These are phyloP conservation scores for Penicillium sp. DNA, from an alignment of 2,329 filamentous ascomycete species.

Conservation along the genomic window DNA sequence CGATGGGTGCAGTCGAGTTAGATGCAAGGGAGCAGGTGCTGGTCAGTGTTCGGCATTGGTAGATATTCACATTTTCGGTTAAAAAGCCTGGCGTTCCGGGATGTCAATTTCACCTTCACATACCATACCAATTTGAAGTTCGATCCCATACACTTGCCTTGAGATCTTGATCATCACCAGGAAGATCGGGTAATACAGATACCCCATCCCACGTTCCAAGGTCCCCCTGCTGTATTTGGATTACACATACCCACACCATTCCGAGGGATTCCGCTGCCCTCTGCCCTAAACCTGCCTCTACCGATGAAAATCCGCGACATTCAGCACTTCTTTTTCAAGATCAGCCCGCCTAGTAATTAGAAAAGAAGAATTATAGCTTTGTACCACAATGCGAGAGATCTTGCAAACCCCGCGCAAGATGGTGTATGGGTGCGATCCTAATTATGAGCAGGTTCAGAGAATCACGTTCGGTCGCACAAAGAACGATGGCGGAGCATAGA, in stretches of 20 bases:
- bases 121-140: not conserved
- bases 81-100: not conserved
- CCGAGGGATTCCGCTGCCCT: conserved; percentile 28
- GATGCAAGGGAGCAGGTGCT: conserved; percentile 46
- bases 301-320: conserved; percentile 3
- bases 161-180: not conserved
- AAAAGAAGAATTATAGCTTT: not conserved
- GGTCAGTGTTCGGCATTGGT: conserved; percentile 70
- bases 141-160: not conserved
- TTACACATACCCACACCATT: conserved; percentile 25
- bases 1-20: conserved; percentile 27
- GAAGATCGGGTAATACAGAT: conserved; percentile 9
- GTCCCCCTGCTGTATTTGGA: conserved; percentile 17
- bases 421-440: not conserved
- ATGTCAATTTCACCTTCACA: not conserved
- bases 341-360: not conserved
- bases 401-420: not conserved
- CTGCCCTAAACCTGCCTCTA: conserved; percentile 23
- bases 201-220: conserved; percentile 7
- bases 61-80: not conserved
- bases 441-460: not conserved
- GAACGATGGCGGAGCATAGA: not conserved
- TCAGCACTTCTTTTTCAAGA: not conserved
- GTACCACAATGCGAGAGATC: not conserved
- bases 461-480: conserved; percentile 22